Evolutionary conservation across 1,284 basidiomycete genomes (phyloP), one percentile per base, ranked within the genome.

Genomic region (Fomes fomentarius): DNA sequence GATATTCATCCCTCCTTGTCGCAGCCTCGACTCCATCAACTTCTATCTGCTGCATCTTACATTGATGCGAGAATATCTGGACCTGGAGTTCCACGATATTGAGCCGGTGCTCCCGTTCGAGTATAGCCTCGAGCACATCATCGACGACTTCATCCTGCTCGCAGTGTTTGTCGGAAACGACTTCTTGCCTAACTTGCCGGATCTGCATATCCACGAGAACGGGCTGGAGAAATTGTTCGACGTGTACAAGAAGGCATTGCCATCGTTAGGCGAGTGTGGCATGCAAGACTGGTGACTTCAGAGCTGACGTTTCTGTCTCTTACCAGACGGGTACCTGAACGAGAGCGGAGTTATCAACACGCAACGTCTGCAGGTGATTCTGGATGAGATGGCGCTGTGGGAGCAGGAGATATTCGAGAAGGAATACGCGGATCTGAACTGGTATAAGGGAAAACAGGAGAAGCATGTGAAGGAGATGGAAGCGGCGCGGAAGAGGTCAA

Each of bases 121-220:
- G 24, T 94, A 93, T 73, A 91, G 81, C 65, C 82, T 98, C 52
- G 96, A 99, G 71, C 85, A 91, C 30, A 83, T 99, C 71, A 97
- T 99, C 68, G 96, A 99, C 73, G 96, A 99, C 74, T 98, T 98
- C 73, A 93, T 99, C 66, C 79, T 99, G 14, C 85, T 99, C 63
- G 93, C 94, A 42, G 93, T 98, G 44, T 98, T 99, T 66, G 89
- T 98, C 48, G 96, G 96, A 30, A 99, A 98, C 71, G 96, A 98
- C 76, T 98, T 98, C 74, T 74, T 99, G 63, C 96, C 96, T 8
- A 94, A 99, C 75, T 75, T 99, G 48, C 97, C 96, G 6, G 95
- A 97, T 70, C 72, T 99, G 37, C 97, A 99, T 70, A 99, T 99
- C 71, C 96, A 98, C 68, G 94, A 98, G 73, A 97, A 98, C 65